These are phyloP conservation scores for Cyclotella atomus DNA, from an alignment of 108 stramenopile genomes.

Conservation along the genomic window DNA sequence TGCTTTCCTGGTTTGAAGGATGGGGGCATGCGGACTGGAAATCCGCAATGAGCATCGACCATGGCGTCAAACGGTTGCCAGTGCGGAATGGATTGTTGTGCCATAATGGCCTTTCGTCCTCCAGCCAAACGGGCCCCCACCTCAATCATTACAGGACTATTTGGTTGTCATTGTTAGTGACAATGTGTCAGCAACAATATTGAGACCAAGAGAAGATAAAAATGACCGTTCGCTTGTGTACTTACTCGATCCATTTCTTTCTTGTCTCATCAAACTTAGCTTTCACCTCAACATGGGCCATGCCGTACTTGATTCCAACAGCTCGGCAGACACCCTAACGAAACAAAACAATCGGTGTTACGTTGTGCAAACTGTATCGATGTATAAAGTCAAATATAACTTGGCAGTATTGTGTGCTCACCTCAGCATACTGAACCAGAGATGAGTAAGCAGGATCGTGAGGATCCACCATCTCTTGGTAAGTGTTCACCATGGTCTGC, in stretches of 20 bases:
- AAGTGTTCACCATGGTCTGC: slow-evolving; percentile 56
- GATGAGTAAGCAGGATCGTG: slow-evolving; percentile 29
- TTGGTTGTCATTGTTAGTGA: neutral
- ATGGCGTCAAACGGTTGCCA: slow-evolving; percentile 65
- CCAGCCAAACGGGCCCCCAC: slow-evolving; percentile 60
- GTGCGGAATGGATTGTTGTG: slow-evolving; percentile 46
- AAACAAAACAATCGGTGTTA: too few relatives aligned
- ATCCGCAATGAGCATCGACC: slow-evolving; percentile 65
- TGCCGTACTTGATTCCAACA: slow-evolving; percentile 67
- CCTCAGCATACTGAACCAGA: slow-evolving; percentile 60
- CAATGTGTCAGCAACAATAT: neutral
- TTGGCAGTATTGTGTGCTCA: too few relatives aligned
- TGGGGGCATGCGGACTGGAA: slow-evolving; percentile 57
- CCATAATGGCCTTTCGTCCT: slow-evolving; percentile 67
- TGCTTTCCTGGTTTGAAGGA: slow-evolving; percentile 47
- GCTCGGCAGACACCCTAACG: slow-evolving; percentile 59
- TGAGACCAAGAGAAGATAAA: neutral
- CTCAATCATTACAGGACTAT: slow-evolving; percentile 59
- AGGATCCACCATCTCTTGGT: slow-evolving; percentile 60
- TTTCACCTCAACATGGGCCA: slow-evolving; percentile 59
- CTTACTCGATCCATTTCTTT: slow-evolving; percentile 43
- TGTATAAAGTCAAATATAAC: too few relatives aligned
- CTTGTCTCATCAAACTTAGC: slow-evolving; percentile 34
- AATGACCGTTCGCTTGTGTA: neutral
- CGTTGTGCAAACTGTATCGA: too few relatives aligned